Base-by-base conservation (phyloP, 345 rosid species). In the Salix viminalis region DNA sequence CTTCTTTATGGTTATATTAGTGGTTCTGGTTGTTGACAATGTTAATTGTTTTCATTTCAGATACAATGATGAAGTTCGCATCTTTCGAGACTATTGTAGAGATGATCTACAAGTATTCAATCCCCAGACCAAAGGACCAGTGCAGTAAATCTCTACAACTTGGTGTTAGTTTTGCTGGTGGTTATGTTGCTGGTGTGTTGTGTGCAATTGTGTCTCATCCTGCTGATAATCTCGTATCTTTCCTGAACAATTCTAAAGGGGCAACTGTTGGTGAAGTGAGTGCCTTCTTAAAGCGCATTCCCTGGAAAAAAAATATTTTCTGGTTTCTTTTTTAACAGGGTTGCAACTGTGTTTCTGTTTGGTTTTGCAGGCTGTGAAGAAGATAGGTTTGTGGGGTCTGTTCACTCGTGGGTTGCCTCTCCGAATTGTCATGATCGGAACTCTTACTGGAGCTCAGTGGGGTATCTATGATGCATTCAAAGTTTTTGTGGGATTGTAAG, bases 1-100 rank as follows among this genome's bases (percentile, higher is more conserved):
- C 26, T 68, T 44, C 4, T 3, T 24, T 52, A 8, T 28, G 23
- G 36, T 24, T 0, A 15, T 74, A 16, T 44, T 37, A 11, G 60
- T 30, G 26, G 62, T n/a, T n/a, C 62, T 23, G 70, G 50, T n/a
- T 12, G 58, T 42, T 54, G 19, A 72, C 66, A 71, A 72, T 50
- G 56, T 37, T 24, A 7, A 19, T 39, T 36, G 15, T 36, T 78
- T 44, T 50, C 36, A 2, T 80, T 80, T 79, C 86, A 96, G 98
- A 94, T 85, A 96, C 99, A 0, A 94, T 96, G 99, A 96, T 94
- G 99, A 96, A 96, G 83, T 96, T 96, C 82, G 98, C 97, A 77
- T 94, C 97, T 28, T 96, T 94, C 67, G 98, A 94, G 84, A 89
- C 91, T 77, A 92, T 90, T 79, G 98, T 94, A 74, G 99, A 96